phyloP scores from a whole-genome alignment of 2,329 filamentous ascomycete genomes.

The Zymoseptoria tritici region DNA sequence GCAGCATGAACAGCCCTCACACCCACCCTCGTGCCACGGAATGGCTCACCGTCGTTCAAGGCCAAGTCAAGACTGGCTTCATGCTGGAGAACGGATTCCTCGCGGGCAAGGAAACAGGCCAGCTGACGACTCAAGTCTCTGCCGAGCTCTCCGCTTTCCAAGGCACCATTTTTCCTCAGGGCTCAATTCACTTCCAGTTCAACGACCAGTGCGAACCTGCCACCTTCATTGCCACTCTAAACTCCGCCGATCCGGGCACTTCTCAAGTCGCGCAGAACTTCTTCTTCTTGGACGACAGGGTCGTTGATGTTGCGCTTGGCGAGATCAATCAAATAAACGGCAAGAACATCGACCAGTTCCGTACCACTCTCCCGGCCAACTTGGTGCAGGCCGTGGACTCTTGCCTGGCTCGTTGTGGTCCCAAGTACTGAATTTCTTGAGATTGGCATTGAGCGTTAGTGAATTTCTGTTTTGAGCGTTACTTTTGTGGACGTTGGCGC shows the following conservation, averaged over 20 bases:
- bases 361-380: constrained; percentile 8
- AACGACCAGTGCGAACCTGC: constrained; percentile 41
- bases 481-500: neutral
- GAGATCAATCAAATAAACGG: constrained; percentile 9
- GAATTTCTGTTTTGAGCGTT: neutral
- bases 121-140: constrained; percentile 31
- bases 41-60: constrained; percentile 40
- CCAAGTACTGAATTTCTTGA: neutral
- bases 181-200: constrained; percentile 44
- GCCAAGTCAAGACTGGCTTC: constrained; percentile 37
- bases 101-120: constrained; percentile 5
- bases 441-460: neutral
- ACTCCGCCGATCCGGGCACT: constrained; percentile 39
- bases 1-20: constrained; percentile 39
- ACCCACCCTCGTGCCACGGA: constrained; percentile 44
- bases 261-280: constrained; percentile 38
- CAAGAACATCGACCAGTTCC: constrained; percentile 11
- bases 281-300: constrained; percentile 23
- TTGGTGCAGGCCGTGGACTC: constrained; percentile 13
- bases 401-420: constrained; percentile 1
- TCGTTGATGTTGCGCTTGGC: constrained; percentile 10
- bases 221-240: constrained; percentile 38
- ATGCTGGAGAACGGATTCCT: constrained; percentile 41
- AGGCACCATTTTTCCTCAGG: constrained; percentile 42
- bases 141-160: constrained; percentile 36